Conservation (phyloP, 2,329 filamentous ascomycete species). For the Dothiorella sarmentorum region DNA sequence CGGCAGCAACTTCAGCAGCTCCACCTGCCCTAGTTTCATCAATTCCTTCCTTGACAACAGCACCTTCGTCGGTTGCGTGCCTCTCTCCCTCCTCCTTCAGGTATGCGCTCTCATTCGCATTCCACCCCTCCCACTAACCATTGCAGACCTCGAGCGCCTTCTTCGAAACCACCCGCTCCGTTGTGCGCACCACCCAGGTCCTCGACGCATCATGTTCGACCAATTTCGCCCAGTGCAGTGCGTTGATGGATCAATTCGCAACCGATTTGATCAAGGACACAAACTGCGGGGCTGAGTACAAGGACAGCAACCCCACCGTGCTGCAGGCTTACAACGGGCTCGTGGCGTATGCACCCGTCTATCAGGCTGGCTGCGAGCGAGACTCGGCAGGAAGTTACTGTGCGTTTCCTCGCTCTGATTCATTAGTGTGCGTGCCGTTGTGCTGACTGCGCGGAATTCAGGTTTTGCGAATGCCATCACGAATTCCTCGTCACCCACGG, state of each 20-base stretch:
- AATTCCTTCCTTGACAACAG: slow-evolving; percentile 61
- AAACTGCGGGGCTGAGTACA: slow-evolving; percentile 71
- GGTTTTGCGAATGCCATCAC: slow-evolving; percentile 79
- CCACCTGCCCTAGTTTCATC: slow-evolving; percentile 65
- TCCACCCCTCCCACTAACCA: slow-evolving; percentile 19
- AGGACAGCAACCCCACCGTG: slow-evolving; percentile 65
- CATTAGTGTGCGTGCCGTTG: slow-evolving; percentile 18
- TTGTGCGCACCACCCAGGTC: slow-evolving; percentile 68
- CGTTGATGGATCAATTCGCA: slow-evolving; percentile 63
- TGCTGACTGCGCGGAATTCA: slow-evolving; percentile 18
- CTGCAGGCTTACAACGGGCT: slow-evolving; percentile 73
- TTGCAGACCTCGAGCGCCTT: slow-evolving; percentile 74
- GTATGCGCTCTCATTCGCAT: slow-evolving; percentile 45
- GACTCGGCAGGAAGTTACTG: slow-evolving; percentile 65
- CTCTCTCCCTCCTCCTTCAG: slow-evolving; percentile 79
- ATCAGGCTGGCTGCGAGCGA: slow-evolving; percentile 75
- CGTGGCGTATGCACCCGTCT: slow-evolving; percentile 71
- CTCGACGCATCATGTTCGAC: slow-evolving; percentile 76
- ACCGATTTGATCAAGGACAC: slow-evolving; percentile 57
- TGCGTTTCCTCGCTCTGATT: slow-evolving; percentile 39
- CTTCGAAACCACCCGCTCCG: slow-evolving; percentile 72
- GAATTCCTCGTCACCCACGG: slow-evolving; percentile 62
- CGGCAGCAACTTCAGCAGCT: slow-evolving; percentile 51
- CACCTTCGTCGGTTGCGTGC: slow-evolving; percentile 71
- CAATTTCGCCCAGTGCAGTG: slow-evolving; percentile 62